A percentile compares a stretch with the other conserved stretches of the same genome.
phyloP scores from a whole-genome alignment of 164 flowering plant species.

The Platanus orientalis region DNA sequence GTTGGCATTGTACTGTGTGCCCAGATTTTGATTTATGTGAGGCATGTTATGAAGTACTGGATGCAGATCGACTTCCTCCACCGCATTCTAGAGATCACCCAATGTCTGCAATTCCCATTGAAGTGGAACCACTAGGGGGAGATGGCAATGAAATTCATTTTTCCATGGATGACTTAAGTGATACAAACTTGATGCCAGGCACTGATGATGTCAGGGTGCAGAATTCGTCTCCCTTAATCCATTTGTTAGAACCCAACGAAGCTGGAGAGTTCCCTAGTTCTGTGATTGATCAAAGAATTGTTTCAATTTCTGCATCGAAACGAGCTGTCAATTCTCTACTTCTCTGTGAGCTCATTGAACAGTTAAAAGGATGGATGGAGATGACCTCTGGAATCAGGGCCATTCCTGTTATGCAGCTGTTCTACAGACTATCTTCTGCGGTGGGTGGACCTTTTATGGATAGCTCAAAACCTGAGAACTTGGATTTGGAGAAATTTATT shows the following conservation, averaged over 20 bases:
- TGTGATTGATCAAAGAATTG: conserved; percentile 52
- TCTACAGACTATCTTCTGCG: conserved; percentile 89
- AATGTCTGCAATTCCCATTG: conserved; percentile 97
- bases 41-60: conserved; percentile 88
- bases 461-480: conserved; percentile 63
- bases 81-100: conserved; percentile 97
- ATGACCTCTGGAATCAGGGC: conserved; percentile 82
- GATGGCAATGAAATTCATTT: conserved; percentile 83
- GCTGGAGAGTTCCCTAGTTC: conserved; percentile 68
- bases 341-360: conserved; percentile 77
- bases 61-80: conserved; percentile 88
- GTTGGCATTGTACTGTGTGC: conserved; percentile 98
- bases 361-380: conserved; percentile 91
- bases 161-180: conserved; percentile 60
- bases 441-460: conserved; percentile 94
- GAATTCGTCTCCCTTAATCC: conserved; percentile 70
- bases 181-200: conserved; percentile 48
- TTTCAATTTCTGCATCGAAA: conserved; percentile 92
- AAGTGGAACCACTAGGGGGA: conserved; percentile 75
- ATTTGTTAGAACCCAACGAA: conserved; percentile 72
- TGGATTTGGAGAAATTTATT: conserved; percentile 75
- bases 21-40: conserved; percentile 99
- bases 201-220: conserved; percentile 38
- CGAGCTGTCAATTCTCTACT: conserved; percentile 84
- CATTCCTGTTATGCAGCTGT: conserved; percentile 90